Conservation (phyloP, 2,329 filamentous ascomycete genomes). For the Fusarium sp. region DNA sequence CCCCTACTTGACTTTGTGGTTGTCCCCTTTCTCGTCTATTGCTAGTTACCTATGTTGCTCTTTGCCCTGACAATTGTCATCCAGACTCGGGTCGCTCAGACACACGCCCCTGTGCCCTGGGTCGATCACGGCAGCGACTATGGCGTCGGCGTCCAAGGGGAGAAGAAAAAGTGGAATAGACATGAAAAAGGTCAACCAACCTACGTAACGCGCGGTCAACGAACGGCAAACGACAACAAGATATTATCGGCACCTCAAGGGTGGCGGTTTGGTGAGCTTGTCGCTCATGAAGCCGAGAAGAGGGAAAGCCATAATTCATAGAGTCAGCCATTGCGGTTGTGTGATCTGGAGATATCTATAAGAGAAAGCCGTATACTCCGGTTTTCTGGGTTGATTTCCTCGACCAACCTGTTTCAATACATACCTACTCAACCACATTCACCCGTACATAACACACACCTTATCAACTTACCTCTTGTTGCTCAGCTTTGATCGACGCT, state of each 20-base stretch:
- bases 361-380: constrained; percentile 42
- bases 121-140: constrained; percentile 26
- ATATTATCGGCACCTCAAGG: constrained; percentile 29
- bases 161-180: constrained; percentile 13
- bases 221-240: constrained; percentile 22
- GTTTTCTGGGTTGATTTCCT: constrained; percentile 32
- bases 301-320: constrained; percentile 25
- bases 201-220: constrained; percentile 31
- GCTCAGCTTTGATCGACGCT: constrained; percentile 11
- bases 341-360: constrained; percentile 17
- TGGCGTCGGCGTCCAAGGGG: constrained; percentile 17
- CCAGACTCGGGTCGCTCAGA: not conserved
- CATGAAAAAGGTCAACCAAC: constrained; percentile 1
- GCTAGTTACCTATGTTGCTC: not conserved
- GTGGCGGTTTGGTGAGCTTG: constrained; percentile 33
- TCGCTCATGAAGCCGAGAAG: constrained; percentile 29
- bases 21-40: constrained; percentile 11
- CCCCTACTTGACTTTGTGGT: constrained; percentile 17
- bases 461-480: not conserved
- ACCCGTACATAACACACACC: not conserved
- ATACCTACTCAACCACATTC: not conserved
- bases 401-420: constrained; percentile 5
- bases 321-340: constrained; percentile 18
- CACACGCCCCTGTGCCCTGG: constrained; percentile 19
- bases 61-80: constrained; percentile 12